Percentiles rank a stretch among this genome's conserved stretches.
Conservation (phyloP, 768 basidiomycete species). For the Serendipita sp. region DNA sequence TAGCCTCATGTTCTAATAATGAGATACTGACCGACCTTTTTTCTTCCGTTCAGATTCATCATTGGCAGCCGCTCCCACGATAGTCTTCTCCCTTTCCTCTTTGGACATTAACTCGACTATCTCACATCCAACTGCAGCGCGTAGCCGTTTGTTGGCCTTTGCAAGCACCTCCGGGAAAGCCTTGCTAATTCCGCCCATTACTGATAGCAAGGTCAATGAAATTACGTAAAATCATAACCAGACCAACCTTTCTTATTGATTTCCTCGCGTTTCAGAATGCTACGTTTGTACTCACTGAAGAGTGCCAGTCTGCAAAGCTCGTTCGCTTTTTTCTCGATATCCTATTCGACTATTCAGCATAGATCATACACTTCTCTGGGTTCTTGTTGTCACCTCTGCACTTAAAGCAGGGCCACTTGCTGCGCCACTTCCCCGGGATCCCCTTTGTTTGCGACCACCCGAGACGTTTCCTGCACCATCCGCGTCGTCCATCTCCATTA, state of each 20-base stretch:
- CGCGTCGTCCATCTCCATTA: slow-evolving; percentile 4
- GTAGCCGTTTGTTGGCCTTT: slow-evolving; percentile 47
- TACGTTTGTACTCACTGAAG: slow-evolving; percentile 58
- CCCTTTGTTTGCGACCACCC: background rate
- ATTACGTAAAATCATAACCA: slow-evolving; percentile 11
- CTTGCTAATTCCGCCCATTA: slow-evolving; percentile 33
- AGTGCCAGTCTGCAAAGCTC: slow-evolving; percentile 68
- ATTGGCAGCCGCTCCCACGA: slow-evolving; percentile 20
- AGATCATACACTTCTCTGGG: background rate
- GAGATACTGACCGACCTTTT: slow-evolving; percentile 31
- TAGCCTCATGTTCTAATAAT: background rate
- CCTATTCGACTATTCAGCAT: slow-evolving; percentile 24
- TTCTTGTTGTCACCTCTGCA: background rate
- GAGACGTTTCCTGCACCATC: background rate
- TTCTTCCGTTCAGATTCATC: slow-evolving; percentile 38
- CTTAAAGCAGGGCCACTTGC: background rate
- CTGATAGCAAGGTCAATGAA: slow-evolving; percentile 22
- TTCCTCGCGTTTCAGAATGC: slow-evolving; percentile 59
- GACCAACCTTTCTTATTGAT: slow-evolving; percentile 62
- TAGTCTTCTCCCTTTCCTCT: slow-evolving; percentile 35
- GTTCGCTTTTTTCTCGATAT: slow-evolving; percentile 44
- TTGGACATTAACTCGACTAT: slow-evolving; percentile 60
- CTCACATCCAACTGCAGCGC: slow-evolving; percentile 64
- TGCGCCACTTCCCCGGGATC: background rate
- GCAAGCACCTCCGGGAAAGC: slow-evolving; percentile 49